Evolutionary conservation across 2,329 filamentous ascomycete species (phyloP), one percentile per base, ranked within the genome.

Genomic region (Nothopassalora personata): DNA sequence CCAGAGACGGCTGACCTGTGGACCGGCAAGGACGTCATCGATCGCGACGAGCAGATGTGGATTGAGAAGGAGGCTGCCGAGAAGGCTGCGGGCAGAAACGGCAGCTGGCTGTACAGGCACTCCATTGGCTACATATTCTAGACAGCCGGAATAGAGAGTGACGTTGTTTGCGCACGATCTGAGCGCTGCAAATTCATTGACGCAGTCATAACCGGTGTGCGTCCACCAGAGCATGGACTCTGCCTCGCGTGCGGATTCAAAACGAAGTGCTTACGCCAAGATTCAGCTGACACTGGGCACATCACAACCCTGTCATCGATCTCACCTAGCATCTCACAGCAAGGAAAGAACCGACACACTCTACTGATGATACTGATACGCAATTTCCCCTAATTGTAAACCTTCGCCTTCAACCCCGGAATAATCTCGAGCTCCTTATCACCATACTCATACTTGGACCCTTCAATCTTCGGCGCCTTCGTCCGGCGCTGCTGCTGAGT

Each of bases 11-110:
- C 80, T 3, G 84, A 87, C 66, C 75, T 71, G 15, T 87, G 15
- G 74, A 84, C 46, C 83, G 83, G 83, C 79, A 87, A 66, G 75
- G 83, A 83, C 23, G 66, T 77, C 23, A 82, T 86, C 57, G 84
- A 86, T 59, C 77, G 77, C 0, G 85, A 86, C 61, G 83, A 85
- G 69, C 64, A 67, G 53, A 63, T 66, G 51, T 71, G 69, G 69
- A 57, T 71, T 11, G 66, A 56, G 27, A 70, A 70, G 63, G 69
- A 70, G 56, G 66, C 64, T 15, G 62, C 66, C 19, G 65, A 67
- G 28, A 66, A 62, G 54, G 67, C 68, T 5, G 64, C 48, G 49
- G 68, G 68, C n/a, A 60, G 53, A 6, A 56, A 58, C 36, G 62
- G 54, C 27, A 52, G 53, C 45, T 64, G 63, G 62, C 53, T 66